Conservation (phyloP, 805 yeast genomes). For the Nakazawaea molendinolei region DNA sequence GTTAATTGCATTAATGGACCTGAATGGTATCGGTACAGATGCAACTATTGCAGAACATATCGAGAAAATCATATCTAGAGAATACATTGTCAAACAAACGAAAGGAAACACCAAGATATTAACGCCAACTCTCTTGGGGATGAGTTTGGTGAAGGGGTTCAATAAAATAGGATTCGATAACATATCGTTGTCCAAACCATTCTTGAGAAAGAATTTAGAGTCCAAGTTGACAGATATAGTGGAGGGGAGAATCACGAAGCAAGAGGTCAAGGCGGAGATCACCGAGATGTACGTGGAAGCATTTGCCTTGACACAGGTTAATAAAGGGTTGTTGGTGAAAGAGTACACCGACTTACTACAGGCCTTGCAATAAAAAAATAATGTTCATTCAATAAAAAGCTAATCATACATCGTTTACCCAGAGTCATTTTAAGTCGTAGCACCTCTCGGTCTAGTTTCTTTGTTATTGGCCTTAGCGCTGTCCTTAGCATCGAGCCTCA, state of each 20-base stretch:
- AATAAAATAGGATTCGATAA: conserved; percentile 69
- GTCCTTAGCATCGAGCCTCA: conserved; percentile 9
- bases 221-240: conserved; percentile 58
- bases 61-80: conserved; percentile 63
- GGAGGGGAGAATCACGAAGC: conserved; percentile 48
- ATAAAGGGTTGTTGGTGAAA: conserved; percentile 29
- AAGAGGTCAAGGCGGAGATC: conserved; percentile 48
- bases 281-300: conserved; percentile 56
- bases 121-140: conserved; percentile 78
- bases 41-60: conserved; percentile 99
- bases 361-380: too few species aligned
- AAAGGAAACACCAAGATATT: conserved; percentile 34
- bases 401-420: too few species aligned
- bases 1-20: conserved; percentile 88
- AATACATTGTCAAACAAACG: conserved; percentile 48
- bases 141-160: conserved; percentile 84
- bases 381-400: too few species aligned
- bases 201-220: conserved; percentile 74
- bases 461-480: too few species aligned
- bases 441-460: too few species aligned
- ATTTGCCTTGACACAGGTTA: conserved; percentile 39
- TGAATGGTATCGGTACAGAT: conserved; percentile 96
- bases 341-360: conserved; percentile 17
- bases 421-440: too few species aligned
- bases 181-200: conserved; percentile 79